These are phyloP conservation scores for Candida sp. DNA, from an alignment of 1,139 yeast genomes.

Conservation along the genomic window DNA sequence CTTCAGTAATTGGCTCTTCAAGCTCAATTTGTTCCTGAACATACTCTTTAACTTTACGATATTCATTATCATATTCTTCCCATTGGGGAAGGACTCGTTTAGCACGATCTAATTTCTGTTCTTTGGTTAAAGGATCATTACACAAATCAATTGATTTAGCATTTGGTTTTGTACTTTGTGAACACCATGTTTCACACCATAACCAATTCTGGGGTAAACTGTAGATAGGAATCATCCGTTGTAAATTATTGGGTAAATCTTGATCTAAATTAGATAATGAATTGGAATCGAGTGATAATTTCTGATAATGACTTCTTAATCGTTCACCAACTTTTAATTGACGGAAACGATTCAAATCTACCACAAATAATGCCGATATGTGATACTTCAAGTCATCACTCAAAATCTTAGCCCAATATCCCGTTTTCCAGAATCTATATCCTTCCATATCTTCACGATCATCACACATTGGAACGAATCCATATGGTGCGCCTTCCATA, in stretches of 20 bases:
- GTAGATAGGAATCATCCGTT: slow-evolving; percentile 59
- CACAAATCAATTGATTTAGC: slow-evolving; percentile 85
- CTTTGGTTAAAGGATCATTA: slow-evolving; percentile 78
- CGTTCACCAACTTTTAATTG: slow-evolving; percentile 70
- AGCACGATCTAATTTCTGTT: slow-evolving; percentile 72
- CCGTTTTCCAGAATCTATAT: slow-evolving; percentile 87
- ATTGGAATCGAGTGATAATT: slow-evolving; percentile 70
- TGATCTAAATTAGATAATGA: slow-evolving; percentile 87
- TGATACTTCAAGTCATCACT: slow-evolving; percentile 65
- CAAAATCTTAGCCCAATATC: slow-evolving; percentile 77
- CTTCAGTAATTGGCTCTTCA: no score
- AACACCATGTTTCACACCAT: slow-evolving; percentile 96
- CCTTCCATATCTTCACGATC: slow-evolving; percentile 81
- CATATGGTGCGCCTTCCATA: slow-evolving; percentile 77
- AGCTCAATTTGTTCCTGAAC: not conserved
- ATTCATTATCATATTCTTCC: slow-evolving; percentile 58
- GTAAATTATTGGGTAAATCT: slow-evolving; percentile 87
- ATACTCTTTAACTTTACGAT: slow-evolving; percentile 17
- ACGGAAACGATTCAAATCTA: slow-evolving; percentile 70
- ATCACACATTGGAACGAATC: slow-evolving; percentile 87
- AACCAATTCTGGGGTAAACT: slow-evolving; percentile 83
- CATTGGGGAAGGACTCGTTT: slow-evolving; percentile 77
- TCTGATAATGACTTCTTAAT: slow-evolving; percentile 83
- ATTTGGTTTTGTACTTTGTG: slow-evolving; percentile 51
- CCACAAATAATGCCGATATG: slow-evolving; percentile 80